Base-by-base conservation (phyloP, 2,329 filamentous ascomycete genomes). In the Arthrobotrys megalospora region DNA sequence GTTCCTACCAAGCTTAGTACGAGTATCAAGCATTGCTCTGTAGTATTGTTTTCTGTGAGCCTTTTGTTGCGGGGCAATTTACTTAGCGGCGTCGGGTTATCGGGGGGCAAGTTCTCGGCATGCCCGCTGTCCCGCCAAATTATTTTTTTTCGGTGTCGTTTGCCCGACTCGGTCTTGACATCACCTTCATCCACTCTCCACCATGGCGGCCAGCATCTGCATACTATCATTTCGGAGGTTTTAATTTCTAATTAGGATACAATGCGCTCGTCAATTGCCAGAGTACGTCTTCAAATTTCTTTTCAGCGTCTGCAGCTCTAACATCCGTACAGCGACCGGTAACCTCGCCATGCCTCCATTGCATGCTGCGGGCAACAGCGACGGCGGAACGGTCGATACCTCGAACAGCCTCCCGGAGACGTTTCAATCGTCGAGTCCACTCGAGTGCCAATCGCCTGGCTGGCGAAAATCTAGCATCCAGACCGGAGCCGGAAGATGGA, bases 311-410 rank as follows among this genome's bases (percentile, higher is more conserved):
- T 11, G n/a, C 32, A 65, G 47, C 24, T 65, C 63, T 75, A 72
- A 72, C 67, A 12, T 52, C 19, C 21, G 7, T 43, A 19, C 36
- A 79, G 70, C 63, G 70, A 52, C 69, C 76, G 21, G 38, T 60
- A 24, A 50, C 76, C 11, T 79, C 76, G 55, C 76, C 76, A 41
- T 79, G 76, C 41, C 64, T 79, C 32, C 65, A 75, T n/a, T 79
- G 76, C 64, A 32, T 48, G 36, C 70, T 79, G 32, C 63, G 76
- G 58, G 69, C 76, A 36, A 66, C 76, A 21, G 65, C 68, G 12
- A 45, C 68, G n/a, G 34, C 48, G 24, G 65, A 79, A 53, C 67
- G 63, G 11, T 63, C 47, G 28, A 34, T 50, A 32, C 43, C 66
- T 38, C 76, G 67, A 68, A 47, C 47, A 24, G 28, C 68, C 24